These are phyloP conservation scores for Stylonectria norvegica DNA, from an alignment of 2,329 filamentous ascomycete genomes.

Conservation along the genomic window DNA sequence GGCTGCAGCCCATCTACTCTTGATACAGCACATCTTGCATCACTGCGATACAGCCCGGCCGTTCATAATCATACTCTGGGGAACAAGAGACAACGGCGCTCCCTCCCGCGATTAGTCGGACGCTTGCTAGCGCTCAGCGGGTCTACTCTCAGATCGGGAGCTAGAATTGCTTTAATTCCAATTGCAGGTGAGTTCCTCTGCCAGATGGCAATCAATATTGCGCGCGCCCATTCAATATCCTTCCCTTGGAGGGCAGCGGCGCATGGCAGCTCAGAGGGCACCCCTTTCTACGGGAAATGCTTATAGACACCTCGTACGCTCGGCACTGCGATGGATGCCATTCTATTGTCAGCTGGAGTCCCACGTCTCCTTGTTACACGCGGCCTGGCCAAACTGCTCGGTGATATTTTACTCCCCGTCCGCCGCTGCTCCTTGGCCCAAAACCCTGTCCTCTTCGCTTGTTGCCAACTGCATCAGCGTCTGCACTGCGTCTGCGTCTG, in stretches of 20 bases:
- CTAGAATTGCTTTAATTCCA: too few relatives aligned
- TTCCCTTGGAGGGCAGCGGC: constrained; percentile 13
- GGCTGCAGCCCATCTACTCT: not conserved
- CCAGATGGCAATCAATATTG: constrained; percentile 6
- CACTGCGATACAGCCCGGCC: not conserved
- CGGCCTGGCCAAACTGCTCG: too few relatives aligned
- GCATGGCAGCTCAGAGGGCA: constrained; percentile 11
- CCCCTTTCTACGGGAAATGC: too few relatives aligned
- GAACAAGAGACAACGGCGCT: constrained; percentile 25
- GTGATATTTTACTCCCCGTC: constrained; percentile 8
- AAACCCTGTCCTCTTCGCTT: not conserved
- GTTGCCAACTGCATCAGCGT: not conserved
- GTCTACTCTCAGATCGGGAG: constrained; percentile 23
- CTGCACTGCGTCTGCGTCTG: not conserved
- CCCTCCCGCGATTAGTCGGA: constrained; percentile 26
- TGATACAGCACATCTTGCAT: not conserved
- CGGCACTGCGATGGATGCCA: too few relatives aligned
- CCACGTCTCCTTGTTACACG: too few relatives aligned
- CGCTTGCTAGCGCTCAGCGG: constrained; percentile 21
- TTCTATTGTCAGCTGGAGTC: constrained; percentile 17
- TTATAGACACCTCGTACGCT: too few relatives aligned
- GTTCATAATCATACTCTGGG: constrained; percentile 8
- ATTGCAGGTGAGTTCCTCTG: constrained; percentile 19
- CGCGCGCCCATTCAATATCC: not conserved
- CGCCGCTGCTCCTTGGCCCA: constrained; percentile 8